phyloP scores from a whole-genome alignment of 1,284 basidiomycete genomes.

The Irpex rosettiformis region DNA sequence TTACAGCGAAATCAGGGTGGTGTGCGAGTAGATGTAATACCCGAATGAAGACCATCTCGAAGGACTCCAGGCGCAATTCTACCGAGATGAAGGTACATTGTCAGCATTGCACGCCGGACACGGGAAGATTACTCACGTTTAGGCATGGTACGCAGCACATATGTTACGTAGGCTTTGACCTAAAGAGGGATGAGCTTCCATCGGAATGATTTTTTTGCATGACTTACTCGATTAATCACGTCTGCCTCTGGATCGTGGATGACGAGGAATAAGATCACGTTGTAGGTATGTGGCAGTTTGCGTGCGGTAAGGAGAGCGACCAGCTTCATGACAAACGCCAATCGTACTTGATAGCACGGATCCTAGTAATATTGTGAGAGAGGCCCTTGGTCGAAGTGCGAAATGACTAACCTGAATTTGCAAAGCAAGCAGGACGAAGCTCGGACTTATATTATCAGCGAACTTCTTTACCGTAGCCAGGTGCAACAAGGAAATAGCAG shows the following conservation, averaged over 20 bases:
- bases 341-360: slow-evolving; percentile 83
- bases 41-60: slow-evolving; percentile 85
- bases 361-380: slow-evolving; percentile 50
- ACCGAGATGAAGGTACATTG: not conserved
- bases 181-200: not conserved
- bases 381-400: not conserved
- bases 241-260: slow-evolving; percentile 91
- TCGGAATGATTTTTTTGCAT: slow-evolving; percentile 32
- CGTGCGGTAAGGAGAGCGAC: slow-evolving; percentile 56
- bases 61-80: slow-evolving; percentile 50
- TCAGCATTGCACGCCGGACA: not conserved
- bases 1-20: slow-evolving; percentile 84
- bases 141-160: slow-evolving; percentile 43
- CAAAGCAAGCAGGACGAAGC: slow-evolving; percentile 72
- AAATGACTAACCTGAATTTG: slow-evolving; percentile 67
- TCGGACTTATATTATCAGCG: slow-evolving; percentile 53
- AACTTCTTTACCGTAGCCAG: slow-evolving; percentile 66
- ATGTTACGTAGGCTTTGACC: slow-evolving; percentile 47
- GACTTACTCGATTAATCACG: slow-evolving; percentile 55
- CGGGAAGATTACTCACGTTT: slow-evolving; percentile 35
- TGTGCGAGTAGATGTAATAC: slow-evolving; percentile 87
- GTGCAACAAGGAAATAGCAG: slow-evolving; percentile 80
- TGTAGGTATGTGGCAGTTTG: slow-evolving; percentile 71
- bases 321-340: slow-evolving; percentile 76
- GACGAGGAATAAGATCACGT: slow-evolving; percentile 83